phyloP scores from a whole-genome alignment of 225 moss, liverwort and hornwort species.

The Antitrichia curtipendula region DNA sequence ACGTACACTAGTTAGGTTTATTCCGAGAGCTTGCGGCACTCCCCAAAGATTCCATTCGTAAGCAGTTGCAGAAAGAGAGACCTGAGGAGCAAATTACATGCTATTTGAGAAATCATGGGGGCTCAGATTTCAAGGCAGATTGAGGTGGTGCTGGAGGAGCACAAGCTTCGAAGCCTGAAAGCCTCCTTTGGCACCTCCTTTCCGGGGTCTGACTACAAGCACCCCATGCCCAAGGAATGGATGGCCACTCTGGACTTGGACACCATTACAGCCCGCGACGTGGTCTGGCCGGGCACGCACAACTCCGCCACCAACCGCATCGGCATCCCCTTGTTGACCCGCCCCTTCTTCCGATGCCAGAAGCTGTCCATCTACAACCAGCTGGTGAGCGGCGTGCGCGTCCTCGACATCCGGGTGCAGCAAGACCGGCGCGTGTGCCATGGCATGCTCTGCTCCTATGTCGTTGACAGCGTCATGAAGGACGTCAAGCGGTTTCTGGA shows the following conservation, averaged over 20 bases:
- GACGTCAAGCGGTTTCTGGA: constrained; percentile 61
- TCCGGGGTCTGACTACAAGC: constrained; percentile 10
- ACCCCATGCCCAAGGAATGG: constrained; percentile 66
- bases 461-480: constrained; percentile 50
- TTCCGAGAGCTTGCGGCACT: not conserved
- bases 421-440: constrained; percentile 74
- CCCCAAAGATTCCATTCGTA: not conserved
- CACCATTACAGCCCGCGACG: constrained; percentile 4
- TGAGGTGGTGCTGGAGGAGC: constrained; percentile 27
- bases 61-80: not conserved
- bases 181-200: constrained; percentile 12
- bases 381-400: constrained; percentile 64
- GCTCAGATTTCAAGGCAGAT: constrained; percentile 43
- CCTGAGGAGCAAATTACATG: not conserved
- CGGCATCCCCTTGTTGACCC: constrained; percentile 47
- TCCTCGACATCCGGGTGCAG: constrained; percentile 75
- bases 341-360: constrained; percentile 45
- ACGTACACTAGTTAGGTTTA: not conserved
- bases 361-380: constrained; percentile 71
- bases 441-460: constrained; percentile 19
- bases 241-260: constrained; percentile 32
- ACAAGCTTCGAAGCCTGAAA: constrained; percentile 28
- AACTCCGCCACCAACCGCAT: constrained; percentile 79
- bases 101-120: constrained; percentile 30
- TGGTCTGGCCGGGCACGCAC: constrained; percentile 87